phyloP scores from a whole-genome alignment of 768 basidiomycete genomes.

The Tremella mesenterica region DNA sequence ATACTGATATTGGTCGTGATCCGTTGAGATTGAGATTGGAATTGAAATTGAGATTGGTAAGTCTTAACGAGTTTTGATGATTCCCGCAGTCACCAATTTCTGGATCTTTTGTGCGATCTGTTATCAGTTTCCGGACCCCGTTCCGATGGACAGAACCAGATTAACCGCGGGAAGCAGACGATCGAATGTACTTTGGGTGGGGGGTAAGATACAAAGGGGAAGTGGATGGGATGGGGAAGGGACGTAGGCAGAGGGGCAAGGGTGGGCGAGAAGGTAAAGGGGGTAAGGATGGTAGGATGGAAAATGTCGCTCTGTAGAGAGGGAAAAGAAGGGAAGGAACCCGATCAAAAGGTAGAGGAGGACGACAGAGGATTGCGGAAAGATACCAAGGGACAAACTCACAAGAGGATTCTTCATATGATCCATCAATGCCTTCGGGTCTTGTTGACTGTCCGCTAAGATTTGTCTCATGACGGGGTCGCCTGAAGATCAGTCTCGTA shows the following conservation, averaged over 20 bases:
- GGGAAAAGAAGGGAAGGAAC: not conserved
- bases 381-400: slow-evolving; percentile 10
- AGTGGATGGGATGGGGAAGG: too few species aligned
- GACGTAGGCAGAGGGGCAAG: too few species aligned
- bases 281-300: too few species aligned
- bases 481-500: slow-evolving; percentile 19
- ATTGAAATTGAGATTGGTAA: too few species aligned
- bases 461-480: slow-evolving; percentile 89
- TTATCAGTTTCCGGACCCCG: not conserved
- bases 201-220: too few species aligned
- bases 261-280: too few species aligned
- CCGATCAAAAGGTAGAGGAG: too few species aligned
- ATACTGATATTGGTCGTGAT: not conserved
- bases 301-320: not conserved
- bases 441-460: slow-evolving; percentile 80
- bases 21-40: too few species aligned
- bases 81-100: slow-evolving; percentile 66
- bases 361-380: not conserved
- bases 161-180: too few species aligned
- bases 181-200: too few species aligned
- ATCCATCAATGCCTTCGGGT: slow-evolving; percentile 81
- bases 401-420: slow-evolving; percentile 76
- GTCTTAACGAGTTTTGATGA: slow-evolving; percentile 65
- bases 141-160: not conserved
- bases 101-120: slow-evolving; percentile 30